Base-by-base conservation (phyloP, 1,284 basidiomycete genomes). In the Cyathus olla region DNA sequence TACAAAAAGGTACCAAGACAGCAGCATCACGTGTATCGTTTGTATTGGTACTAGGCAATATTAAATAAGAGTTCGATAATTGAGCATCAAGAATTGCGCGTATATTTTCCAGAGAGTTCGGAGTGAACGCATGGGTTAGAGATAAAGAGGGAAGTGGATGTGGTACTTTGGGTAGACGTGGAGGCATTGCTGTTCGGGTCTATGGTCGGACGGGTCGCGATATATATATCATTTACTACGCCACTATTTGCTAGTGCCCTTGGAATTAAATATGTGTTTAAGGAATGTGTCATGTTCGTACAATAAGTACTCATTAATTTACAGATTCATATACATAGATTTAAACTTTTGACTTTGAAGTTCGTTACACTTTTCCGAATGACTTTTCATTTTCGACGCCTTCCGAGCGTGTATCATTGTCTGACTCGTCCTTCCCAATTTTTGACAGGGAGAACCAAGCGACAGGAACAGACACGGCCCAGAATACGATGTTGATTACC, bases 1-100 rank as follows among this genome's bases (percentile, higher is more conserved):
- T 94, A 74, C 91, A 92, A 52, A 94, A 79, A 0, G 92, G 91
- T 57, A 94, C 85, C 50, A 94, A 78, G 13, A 95, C 90, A 9
- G 91, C 90, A 21, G 93, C 92, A 66, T 87, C 77, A 35, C 69
- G 65, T 53, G 66, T 60, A 51, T 64, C 66, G 50, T 52, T 6
- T 35, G 13, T 35, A 35, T 35, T 63, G 57, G 61, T 56, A 47
- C 24, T 62, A 72, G 70, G 42, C 49, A 55, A 56, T 59, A 40
- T 56, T 56, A 47, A 60, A 44, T 10, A 44, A 24, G 48, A 40
- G 10, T 13, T 39, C 60, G 47, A 10, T 15, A 53, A 56, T 60
- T 47, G 56, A 58, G 24, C 49, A 49, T 27, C 61, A 21, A 91
- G 81, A 2, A 78, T 73, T 55, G 66, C 66, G 52, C 82, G 82